Base-by-base conservation (phyloP, 164 flowering plant species). In the Chloranthus sessilifolius region DNA sequence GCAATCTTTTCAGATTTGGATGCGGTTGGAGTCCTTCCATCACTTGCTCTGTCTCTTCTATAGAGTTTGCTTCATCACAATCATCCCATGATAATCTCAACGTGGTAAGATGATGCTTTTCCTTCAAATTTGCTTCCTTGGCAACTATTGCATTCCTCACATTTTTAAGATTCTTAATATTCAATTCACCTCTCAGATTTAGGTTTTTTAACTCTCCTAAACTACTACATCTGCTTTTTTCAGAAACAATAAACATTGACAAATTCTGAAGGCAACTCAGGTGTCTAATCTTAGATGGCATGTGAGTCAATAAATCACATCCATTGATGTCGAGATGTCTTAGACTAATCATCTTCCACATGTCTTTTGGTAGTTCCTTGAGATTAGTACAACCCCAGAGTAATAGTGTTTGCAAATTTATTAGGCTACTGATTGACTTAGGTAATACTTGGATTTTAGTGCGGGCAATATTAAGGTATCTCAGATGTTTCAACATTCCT, bases 11-110 rank as follows among this genome's bases (percentile, higher is more conserved):
- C 12, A 69, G 24, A 45, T 50, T 48, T 37, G 2, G 1, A 22
- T 63, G 59, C 12, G 77, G 74, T 11, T 63, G 14, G n/a, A 69
- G 67, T 15, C 46, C 6, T 7, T 28, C 14, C 10, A 69, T 45
- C 10, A 55, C 20, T 2, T 58, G 50, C 11, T 36, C 44, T 4
- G 12, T 14, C 12, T 35, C 40, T 39, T 10, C 27, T 40, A 2
- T 11, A 7, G 20, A 7, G 21, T 2, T 5, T 15, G 22, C 31
- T 1, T 40, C 25, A 21, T 15, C 15, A 16, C 11, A 2, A 7
- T 6, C 2, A 5, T 11, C 15, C 61, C 61, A 57, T 20, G 36
- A 40, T 19, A 48, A 15, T 2, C 1, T 23, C 26, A 57, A 22
- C 0, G n/a, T 1, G 1, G 10, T 12, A 22, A 57, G 46, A 29